These are phyloP conservation scores for Tolypocladium cylindrosporum DNA, from an alignment of 2,329 filamentous ascomycete genomes.

Conservation along the genomic window DNA sequence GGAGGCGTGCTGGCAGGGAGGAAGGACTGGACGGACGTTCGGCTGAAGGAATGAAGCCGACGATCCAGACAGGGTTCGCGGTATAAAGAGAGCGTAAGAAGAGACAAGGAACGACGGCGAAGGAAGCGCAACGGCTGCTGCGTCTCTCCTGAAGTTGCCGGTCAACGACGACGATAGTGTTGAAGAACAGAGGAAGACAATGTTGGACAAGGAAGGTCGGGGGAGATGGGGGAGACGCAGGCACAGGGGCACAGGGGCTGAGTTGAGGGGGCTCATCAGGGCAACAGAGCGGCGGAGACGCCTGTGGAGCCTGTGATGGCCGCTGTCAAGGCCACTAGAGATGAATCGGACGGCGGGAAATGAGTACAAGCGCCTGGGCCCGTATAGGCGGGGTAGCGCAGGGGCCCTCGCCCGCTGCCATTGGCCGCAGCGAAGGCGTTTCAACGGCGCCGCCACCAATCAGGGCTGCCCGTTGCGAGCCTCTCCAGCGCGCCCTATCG, in stretches of 20 bases:
- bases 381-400: conserved; percentile 2
- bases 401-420: conserved; percentile 1
- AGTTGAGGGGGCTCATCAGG: not conserved
- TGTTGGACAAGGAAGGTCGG: not conserved
- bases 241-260: not conserved
- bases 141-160: not conserved
- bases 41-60: conserved; percentile 21
- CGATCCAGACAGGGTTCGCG: conserved; percentile 11
- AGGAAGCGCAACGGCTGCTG: not conserved
- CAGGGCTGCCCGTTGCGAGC: not conserved
- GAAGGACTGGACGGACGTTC: conserved; percentile 30
- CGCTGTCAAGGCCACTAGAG: not conserved
- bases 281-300: not conserved
- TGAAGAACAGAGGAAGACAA: not conserved
- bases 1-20: not conserved
- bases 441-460: conserved; percentile 1
- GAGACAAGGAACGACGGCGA: not conserved
- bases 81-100: conserved; percentile 2
- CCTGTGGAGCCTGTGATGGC: not conserved
- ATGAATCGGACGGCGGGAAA: conserved; percentile 2
- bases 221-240: not conserved
- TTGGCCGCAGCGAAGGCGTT: conserved; percentile 2
- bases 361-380: conserved; percentile 1
- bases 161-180: not conserved
- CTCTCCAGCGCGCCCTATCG: not conserved